phyloP scores from a whole-genome alignment of 2,329 filamentous ascomycete genomes.

The Fusarium sp. region DNA sequence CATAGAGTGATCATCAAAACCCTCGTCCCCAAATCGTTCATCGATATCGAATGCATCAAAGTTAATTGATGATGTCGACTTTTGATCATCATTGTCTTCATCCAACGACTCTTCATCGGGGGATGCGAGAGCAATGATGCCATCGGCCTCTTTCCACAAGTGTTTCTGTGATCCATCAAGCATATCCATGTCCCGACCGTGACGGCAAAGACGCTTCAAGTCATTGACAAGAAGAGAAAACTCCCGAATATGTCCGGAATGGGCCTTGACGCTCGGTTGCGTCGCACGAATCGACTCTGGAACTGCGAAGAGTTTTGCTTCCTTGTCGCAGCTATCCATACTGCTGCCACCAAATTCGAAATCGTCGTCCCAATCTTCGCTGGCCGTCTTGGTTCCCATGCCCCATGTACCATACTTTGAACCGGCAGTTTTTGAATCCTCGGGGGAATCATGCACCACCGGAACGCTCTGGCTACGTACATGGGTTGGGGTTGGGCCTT shows the following conservation, averaged over 20 bases:
- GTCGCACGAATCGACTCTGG: slow-evolving; percentile 85
- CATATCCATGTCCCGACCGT: slow-evolving; percentile 78
- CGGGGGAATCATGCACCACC: slow-evolving; percentile 74
- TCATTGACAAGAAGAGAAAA: slow-evolving; percentile 87
- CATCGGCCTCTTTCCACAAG: slow-evolving; percentile 86
- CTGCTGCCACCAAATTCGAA: slow-evolving; percentile 78
- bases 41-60: slow-evolving; percentile 60
- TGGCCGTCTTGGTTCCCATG: slow-evolving; percentile 81
- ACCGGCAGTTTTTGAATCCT: slow-evolving; percentile 67
- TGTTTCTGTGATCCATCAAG: slow-evolving; percentile 70
- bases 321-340: slow-evolving; percentile 55
- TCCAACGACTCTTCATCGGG: slow-evolving; percentile 72
- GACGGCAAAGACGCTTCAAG: slow-evolving; percentile 81
- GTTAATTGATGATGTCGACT: slow-evolving; percentile 58
- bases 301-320: slow-evolving; percentile 60
- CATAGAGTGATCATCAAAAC: slow-evolving; percentile 63
- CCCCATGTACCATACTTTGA: slow-evolving; percentile 88
- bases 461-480: slow-evolving; percentile 87
- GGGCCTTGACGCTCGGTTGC: slow-evolving; percentile 85
- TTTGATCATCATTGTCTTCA: slow-evolving; percentile 54
- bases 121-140: slow-evolving; percentile 87
- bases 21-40: slow-evolving; percentile 62
- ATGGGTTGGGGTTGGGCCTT: slow-evolving; percentile 78
- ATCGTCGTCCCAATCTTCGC: slow-evolving; percentile 92
- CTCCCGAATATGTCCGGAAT: slow-evolving; percentile 87